These are phyloP conservation scores for Cicer bijugum DNA, from an alignment of 306 rosid genomes.

Conservation along the genomic window DNA sequence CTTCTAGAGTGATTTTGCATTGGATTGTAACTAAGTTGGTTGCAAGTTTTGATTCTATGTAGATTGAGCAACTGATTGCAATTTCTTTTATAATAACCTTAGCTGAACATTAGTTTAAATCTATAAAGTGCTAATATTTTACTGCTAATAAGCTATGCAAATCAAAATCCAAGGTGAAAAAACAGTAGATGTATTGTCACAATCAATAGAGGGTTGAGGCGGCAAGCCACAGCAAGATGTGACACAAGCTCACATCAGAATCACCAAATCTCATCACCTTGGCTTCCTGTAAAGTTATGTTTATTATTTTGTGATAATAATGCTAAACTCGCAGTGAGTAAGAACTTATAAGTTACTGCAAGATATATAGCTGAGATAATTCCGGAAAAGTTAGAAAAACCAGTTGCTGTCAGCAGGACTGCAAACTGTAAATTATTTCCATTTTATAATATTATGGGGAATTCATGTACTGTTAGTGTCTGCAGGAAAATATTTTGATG, in stretches of 20 bases:
- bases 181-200: neutral
- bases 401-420: slow-evolving; percentile 21
- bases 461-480: slow-evolving; percentile 28
- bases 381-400: slow-evolving; percentile 11
- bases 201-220: neutral
- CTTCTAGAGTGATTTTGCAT: too few species aligned
- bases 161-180: neutral
- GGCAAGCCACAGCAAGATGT: neutral
- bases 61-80: too few species aligned
- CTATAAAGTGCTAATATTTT: too few species aligned
- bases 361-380: slow-evolving; percentile 28
- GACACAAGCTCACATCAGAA: neutral
- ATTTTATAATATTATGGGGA: slow-evolving; percentile 11
- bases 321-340: neutral
- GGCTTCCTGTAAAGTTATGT: neutral
- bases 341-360: neutral
- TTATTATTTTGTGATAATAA: neutral
- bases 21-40: too few species aligned
- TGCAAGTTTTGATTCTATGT: too few species aligned
- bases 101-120: too few species aligned
- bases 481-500: neutral
- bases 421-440: neutral
- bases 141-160: neutral
- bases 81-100: too few species aligned
- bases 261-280: neutral